These are phyloP conservation scores for Sugiyamaella grinbergsii DNA, from an alignment of 1,139 yeast genomes.

Conservation along the genomic window DNA sequence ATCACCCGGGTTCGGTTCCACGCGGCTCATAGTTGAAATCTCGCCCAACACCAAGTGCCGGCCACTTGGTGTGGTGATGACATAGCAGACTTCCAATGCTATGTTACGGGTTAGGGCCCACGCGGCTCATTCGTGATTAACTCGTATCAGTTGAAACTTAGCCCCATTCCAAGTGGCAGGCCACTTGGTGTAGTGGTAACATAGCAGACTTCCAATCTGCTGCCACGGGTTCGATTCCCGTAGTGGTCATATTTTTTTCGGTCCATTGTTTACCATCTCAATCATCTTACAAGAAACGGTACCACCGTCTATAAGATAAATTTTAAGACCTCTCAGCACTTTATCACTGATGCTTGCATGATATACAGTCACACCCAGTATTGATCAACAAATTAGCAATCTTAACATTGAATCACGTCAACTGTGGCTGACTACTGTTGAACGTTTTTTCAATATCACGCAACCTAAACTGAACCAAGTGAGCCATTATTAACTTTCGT, in stretches of 20 bases:
- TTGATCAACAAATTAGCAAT: background rate
- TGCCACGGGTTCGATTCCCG: constrained; percentile 17
- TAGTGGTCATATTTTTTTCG: constrained; percentile 7
- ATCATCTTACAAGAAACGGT: no score
- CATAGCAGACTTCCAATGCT: constrained; percentile 14
- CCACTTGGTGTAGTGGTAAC: constrained; percentile 15
- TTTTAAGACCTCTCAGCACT: background rate
- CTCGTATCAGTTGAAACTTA: no score
- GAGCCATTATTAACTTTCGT: no score
- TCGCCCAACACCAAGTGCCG: no score
- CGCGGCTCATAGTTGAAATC: no score
- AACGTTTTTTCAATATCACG: no score
- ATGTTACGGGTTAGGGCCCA: no score
- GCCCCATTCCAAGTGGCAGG: background rate
- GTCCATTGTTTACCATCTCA: background rate
- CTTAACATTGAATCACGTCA: background rate
- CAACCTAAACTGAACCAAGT: background rate
- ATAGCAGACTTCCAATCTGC: constrained; percentile 15
- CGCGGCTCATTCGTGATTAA: no score
- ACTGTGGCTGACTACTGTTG: background rate
- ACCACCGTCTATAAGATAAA: no score
- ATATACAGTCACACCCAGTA: background rate
- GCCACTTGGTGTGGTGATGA: constrained; percentile 13
- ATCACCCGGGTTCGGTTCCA: no score
- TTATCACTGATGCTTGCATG: background rate